Evolutionary conservation across 176 grass and related monocot genomes (phyloP).

Genomic region (Pharus latifolius): DNA sequence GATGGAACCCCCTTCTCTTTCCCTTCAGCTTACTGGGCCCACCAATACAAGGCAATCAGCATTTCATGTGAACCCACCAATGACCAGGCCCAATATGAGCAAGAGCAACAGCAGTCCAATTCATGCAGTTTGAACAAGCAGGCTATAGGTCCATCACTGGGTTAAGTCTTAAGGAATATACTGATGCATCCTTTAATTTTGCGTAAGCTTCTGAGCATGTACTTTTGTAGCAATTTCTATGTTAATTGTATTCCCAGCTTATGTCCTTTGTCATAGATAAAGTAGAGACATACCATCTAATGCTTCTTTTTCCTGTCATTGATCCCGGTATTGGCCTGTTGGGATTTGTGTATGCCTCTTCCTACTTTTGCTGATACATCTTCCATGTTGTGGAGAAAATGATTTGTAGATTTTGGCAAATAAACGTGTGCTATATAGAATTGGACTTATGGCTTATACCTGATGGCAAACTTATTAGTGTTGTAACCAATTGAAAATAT

Average conservation of each 20-base stretch:
- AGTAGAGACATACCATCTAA: constrained; percentile 12
- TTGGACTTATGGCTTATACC: background rate
- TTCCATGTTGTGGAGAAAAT: background rate
- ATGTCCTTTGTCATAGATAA: constrained; percentile 6
- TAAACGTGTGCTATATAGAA: background rate
- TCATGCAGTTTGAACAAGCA: constrained; percentile 59
- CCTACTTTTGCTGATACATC: background rate
- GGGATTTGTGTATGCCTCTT: background rate
- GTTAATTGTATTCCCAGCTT: constrained; percentile 21
- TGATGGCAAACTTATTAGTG: background rate
- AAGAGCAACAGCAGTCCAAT: constrained; percentile 65
- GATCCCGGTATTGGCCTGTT: background rate
- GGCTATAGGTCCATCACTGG: background rate
- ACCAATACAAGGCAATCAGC: constrained; percentile 47
- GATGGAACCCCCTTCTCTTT: constrained; percentile 49
- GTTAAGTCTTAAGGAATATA: constrained; percentile 16
- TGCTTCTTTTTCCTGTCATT: background rate
- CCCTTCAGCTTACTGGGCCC: constrained; percentile 54
- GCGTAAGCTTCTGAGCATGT: constrained; percentile 3
- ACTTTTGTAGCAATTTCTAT: constrained; percentile 20
- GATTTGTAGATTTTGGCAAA: background rate
- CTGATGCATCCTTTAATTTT: constrained; percentile 9
- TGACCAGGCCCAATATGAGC: constrained; percentile 45
- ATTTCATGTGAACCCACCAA: constrained; percentile 56
- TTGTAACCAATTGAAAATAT: background rate